These are phyloP conservation scores for Exophiala aquamarina DNA, from an alignment of 2,329 filamentous ascomycete genomes.

Conservation along the genomic window DNA sequence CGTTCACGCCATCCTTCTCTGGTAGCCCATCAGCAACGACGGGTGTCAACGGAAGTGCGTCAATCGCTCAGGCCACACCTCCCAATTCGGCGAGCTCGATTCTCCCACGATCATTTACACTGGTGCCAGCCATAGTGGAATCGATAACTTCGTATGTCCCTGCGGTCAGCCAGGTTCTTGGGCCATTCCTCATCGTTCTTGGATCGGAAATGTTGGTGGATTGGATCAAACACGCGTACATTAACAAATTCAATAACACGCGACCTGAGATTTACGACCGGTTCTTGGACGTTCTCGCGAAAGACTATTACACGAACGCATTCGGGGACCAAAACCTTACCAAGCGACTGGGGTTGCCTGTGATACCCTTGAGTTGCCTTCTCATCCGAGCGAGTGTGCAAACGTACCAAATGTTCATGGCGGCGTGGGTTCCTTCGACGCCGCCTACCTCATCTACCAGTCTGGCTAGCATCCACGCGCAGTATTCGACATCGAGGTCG, in stretches of 20 bases:
- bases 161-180: slow-evolving; percentile 73
- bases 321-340: slow-evolving; percentile 90
- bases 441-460: slow-evolving; percentile 35
- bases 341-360: slow-evolving; percentile 82
- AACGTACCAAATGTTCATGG: slow-evolving; percentile 97
- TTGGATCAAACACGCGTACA: slow-evolving; percentile 95
- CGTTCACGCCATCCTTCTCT: slow-evolving; percentile 36
- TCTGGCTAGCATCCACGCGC: slow-evolving; percentile 43
- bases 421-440: slow-evolving; percentile 69
- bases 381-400: slow-evolving; percentile 94
- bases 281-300: slow-evolving; percentile 89
- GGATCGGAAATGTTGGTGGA: slow-evolving; percentile 97
- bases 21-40: slow-evolving; percentile 39
- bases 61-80: slow-evolving; percentile 54
- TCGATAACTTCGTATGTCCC: slow-evolving; percentile 47
- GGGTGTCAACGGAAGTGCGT: slow-evolving; percentile 52
- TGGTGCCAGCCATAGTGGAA: slow-evolving; percentile 64
- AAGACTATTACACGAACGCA: slow-evolving; percentile 97
- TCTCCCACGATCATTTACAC: slow-evolving; percentile 84
- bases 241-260: slow-evolving; percentile 97
- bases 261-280: slow-evolving; percentile 85
- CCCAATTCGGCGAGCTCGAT: slow-evolving; percentile 64
- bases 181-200: slow-evolving; percentile 89
- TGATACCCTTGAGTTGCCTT: slow-evolving; percentile 87
- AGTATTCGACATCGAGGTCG: slow-evolving; percentile 62